phyloP scores from a whole-genome alignment of 352 stramenopile species.

The Phytophthora litchii region DNA sequence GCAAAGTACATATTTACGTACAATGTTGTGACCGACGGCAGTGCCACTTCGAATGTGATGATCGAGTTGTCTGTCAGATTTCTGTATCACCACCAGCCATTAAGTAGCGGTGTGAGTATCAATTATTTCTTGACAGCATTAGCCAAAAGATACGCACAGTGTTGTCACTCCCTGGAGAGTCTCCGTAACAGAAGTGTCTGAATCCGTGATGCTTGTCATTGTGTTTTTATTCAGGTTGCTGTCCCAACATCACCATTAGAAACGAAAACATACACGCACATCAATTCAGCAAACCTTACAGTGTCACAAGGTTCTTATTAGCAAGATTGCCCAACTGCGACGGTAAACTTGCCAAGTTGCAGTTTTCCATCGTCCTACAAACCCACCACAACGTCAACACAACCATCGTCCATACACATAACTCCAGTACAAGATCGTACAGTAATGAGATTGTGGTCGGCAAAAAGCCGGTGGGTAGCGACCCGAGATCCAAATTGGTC shows the following conservation, averaged over 20 bases:
- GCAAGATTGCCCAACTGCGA: slow-evolving; percentile 50
- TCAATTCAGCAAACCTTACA: slow-evolving; percentile 43
- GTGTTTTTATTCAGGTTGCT: slow-evolving; percentile 69
- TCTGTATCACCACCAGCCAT: slow-evolving; percentile 21
- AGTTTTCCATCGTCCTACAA: slow-evolving; percentile 70
- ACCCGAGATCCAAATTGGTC: slow-evolving; percentile 63
- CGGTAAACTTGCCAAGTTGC: slow-evolving; percentile 59
- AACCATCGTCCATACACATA: slow-evolving; percentile 5
- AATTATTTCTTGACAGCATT: not conserved
- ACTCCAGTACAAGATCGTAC: slow-evolving; percentile 19
- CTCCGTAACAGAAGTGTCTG: slow-evolving; percentile 38
- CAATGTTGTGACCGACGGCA: slow-evolving; percentile 49
- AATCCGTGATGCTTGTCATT: slow-evolving; percentile 46
- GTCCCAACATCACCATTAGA: not conserved
- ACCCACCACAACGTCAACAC: slow-evolving; percentile 7
- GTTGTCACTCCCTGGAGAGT: slow-evolving; percentile 49
- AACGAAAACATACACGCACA: not conserved
- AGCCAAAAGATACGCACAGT: slow-evolving; percentile 36
- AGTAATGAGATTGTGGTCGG: slow-evolving; percentile 54
- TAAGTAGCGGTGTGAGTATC: slow-evolving; percentile 4
- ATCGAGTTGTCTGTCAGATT: slow-evolving; percentile 57
- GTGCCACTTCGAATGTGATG: slow-evolving; percentile 43
- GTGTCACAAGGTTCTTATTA: slow-evolving; percentile 49
- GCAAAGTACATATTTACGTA: slow-evolving; percentile 22
- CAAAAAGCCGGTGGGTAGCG: slow-evolving; percentile 52